Conservation (phyloP, 2,329 filamentous ascomycete species). For the Myriosclerotinia curreyana region DNA sequence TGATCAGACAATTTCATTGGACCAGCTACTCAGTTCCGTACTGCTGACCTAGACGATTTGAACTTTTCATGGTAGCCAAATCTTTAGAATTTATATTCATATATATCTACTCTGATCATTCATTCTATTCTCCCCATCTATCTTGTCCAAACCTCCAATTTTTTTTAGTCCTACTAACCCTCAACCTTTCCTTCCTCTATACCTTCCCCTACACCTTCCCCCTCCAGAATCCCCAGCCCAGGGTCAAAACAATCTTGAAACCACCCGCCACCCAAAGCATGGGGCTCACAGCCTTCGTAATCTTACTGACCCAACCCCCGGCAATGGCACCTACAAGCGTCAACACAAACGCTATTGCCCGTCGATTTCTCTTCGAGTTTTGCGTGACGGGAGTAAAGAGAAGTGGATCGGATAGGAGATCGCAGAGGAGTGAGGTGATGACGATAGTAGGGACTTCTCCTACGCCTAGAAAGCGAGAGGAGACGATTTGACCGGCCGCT, state of each 20-base stretch:
- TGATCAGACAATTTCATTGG: neutral
- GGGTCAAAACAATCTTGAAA: conserved; percentile 53
- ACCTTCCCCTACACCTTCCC: neutral
- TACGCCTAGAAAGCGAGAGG: conserved; percentile 64
- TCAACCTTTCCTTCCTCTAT: neutral
- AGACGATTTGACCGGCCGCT: conserved; percentile 71
- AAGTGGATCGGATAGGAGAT: conserved; percentile 64
- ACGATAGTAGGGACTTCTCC: conserved; percentile 71
- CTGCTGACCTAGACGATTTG: neutral
- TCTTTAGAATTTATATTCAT: conserved; percentile 1
- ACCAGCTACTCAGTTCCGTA: neutral
- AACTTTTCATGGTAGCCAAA: neutral
- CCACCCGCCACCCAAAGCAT: conserved; percentile 41
- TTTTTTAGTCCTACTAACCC: too few species aligned
- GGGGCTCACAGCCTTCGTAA: conserved; percentile 46
- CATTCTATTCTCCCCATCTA: neutral
- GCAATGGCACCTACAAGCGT: conserved; percentile 50
- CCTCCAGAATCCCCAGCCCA: conserved; percentile 48
- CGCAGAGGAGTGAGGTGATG: conserved; percentile 75
- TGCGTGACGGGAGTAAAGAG: conserved; percentile 41
- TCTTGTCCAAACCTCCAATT: neutral
- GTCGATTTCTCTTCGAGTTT: conserved; percentile 50
- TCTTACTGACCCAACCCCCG: conserved; percentile 47
- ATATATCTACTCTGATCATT: neutral
- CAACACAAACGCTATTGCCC: conserved; percentile 48